Percentiles rank a stretch among this genome's conserved stretches.
Conservation (phyloP, 768 basidiomycete genomes). For the Solioccasus polychromus region DNA sequence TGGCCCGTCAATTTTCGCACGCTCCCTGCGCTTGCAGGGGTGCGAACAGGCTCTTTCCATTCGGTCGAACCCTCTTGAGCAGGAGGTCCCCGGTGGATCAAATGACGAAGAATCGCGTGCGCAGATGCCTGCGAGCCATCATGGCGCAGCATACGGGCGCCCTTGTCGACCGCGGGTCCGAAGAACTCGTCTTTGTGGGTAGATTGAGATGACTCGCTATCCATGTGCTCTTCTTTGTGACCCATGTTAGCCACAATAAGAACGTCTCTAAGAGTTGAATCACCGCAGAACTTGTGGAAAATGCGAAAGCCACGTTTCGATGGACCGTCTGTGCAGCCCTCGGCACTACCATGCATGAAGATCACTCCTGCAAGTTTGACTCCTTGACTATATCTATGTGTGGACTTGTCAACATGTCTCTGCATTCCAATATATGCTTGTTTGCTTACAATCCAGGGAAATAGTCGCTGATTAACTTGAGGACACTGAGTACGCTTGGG, state of each 20-base stretch:
- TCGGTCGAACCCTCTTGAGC: constrained; percentile 43
- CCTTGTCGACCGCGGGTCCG: constrained; percentile 43
- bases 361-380: constrained; percentile 44
- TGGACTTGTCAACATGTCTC: background rate
- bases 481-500: constrained; percentile 43
- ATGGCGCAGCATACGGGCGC: constrained; percentile 42
- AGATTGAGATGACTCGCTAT: constrained; percentile 40
- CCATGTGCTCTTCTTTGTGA: constrained; percentile 34
- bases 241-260: constrained; percentile 49
- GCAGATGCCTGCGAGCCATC: constrained; percentile 41
- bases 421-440: background rate
- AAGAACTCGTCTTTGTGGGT: constrained; percentile 38
- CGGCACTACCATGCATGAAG: constrained; percentile 47
- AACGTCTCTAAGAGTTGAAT: constrained; percentile 42
- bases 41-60: constrained; percentile 40
- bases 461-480: constrained; percentile 41
- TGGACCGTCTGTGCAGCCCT: constrained; percentile 42
- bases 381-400: constrained; percentile 20
- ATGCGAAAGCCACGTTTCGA: constrained; percentile 43
- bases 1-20: constrained; percentile 43
- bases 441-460: constrained; percentile 25
- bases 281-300: constrained; percentile 51
- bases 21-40: constrained; percentile 44
- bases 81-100: constrained; percentile 38
- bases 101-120: constrained; percentile 40